These are phyloP conservation scores for Flaveria floridana DNA, from an alignment of 140 eudicot species.

Conservation along the genomic window DNA sequence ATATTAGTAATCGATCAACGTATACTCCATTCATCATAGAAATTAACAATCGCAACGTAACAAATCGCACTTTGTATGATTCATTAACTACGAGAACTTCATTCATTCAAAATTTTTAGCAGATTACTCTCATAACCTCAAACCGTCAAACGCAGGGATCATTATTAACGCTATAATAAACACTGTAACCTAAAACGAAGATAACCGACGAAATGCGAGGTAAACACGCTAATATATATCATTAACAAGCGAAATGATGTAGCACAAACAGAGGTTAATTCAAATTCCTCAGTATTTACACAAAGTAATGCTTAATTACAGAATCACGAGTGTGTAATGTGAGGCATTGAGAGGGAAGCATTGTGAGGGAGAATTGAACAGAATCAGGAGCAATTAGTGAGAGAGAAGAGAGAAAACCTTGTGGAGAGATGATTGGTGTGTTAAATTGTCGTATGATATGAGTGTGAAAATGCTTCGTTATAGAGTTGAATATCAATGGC, in stretches of 20 bases:
- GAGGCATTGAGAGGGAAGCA: not conserved
- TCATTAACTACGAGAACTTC: not conserved
- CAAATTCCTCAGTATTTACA: not conserved
- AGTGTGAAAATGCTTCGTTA: not conserved
- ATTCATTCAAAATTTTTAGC: not conserved
- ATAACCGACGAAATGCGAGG: no score
- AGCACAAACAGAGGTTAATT: not conserved
- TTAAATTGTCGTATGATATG: not conserved
- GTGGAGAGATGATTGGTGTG: not conserved
- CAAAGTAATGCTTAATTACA: not conserved
- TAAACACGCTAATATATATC: not conserved
- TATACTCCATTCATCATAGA: not conserved
- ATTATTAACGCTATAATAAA: not conserved
- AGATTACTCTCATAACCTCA: not conserved
- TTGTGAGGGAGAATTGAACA: not conserved
- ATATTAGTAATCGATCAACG: not conserved
- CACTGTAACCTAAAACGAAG: slow-evolving; percentile 8
- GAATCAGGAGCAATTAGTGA: not conserved
- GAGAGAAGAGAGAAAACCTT: not conserved
- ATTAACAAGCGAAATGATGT: not conserved
- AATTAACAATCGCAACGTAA: not conserved
- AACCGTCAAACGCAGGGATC: not conserved
- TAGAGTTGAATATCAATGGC: slow-evolving; percentile 14
- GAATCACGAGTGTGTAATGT: not conserved
- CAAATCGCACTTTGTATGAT: not conserved